A percentile compares a stretch with the other conserved stretches of the same genome.
Conservation (phyloP, 2,329 filamentous ascomycete genomes). For the Colletotrichum sp. region DNA sequence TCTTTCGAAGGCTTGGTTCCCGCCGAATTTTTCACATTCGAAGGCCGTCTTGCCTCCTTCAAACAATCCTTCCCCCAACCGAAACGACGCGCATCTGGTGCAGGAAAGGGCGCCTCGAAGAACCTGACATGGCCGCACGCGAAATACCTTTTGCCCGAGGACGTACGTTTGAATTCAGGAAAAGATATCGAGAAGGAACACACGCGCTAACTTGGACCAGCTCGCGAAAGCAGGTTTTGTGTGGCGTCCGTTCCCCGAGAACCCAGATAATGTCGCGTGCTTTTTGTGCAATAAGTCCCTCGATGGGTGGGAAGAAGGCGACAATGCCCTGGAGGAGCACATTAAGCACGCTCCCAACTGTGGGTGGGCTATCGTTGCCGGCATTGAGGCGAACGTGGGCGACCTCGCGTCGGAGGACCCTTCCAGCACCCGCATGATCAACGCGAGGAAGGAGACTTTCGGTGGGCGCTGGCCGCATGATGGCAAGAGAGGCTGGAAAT, state of each 20-base stretch:
- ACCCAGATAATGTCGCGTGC: slow-evolving; percentile 87
- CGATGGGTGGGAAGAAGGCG: slow-evolving; percentile 90
- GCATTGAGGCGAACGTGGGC: slow-evolving; percentile 65
- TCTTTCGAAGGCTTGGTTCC: slow-evolving; percentile 23
- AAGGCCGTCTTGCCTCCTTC: slow-evolving; percentile 84
- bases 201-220: slow-evolving; percentile 46
- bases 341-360: slow-evolving; percentile 82
- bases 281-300: slow-evolving; percentile 85
- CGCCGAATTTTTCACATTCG: slow-evolving; percentile 65
- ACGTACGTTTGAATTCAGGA: slow-evolving; percentile 45
- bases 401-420: slow-evolving; percentile 77
- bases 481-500: slow-evolving; percentile 84
- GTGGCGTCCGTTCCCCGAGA: slow-evolving; percentile 77
- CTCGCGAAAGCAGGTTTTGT: slow-evolving; percentile 92
- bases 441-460: slow-evolving; percentile 85
- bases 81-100: slow-evolving; percentile 74
- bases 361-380: slow-evolving; percentile 81
- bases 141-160: slow-evolving; percentile 65
- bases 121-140: slow-evolving; percentile 77
- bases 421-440: slow-evolving; percentile 70
- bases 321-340: slow-evolving; percentile 86
- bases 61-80: slow-evolving; percentile 64
- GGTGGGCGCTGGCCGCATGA: slow-evolving; percentile 89
- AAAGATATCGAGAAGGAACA: slow-evolving; percentile 6
- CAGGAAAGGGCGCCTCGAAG: slow-evolving; percentile 62